A percentile compares a stretch with the other conserved stretches of the same genome.
Conservation (phyloP, 768 basidiomycete genomes). For the Amanita jacksonii region DNA sequence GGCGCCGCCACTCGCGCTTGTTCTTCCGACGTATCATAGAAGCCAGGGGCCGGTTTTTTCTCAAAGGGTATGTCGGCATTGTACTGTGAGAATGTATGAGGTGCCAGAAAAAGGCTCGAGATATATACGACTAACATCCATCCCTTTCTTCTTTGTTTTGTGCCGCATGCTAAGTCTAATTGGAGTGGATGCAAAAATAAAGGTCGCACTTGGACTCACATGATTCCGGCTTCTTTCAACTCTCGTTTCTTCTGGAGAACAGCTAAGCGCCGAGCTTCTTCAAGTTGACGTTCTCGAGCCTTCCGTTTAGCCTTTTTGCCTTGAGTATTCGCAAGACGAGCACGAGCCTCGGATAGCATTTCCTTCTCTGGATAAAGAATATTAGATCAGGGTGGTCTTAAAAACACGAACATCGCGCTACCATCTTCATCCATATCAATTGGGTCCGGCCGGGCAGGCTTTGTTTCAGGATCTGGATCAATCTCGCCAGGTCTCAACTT, state of each 20-base stretch:
- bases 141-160: constrained; percentile 93
- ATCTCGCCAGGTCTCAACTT: constrained; percentile 91
- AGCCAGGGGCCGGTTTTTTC: constrained; percentile 90
- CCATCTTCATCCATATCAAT: constrained; percentile 99
- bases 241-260: constrained; percentile 97
- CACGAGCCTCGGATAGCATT: constrained; percentile 98
- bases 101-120: neutral
- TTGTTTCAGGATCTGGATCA: constrained; percentile 97
- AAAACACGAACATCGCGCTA: constrained; percentile 22
- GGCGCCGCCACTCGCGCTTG: constrained; percentile 80
- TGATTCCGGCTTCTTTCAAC: constrained; percentile 95
- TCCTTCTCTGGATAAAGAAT: constrained; percentile 70
- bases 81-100: constrained; percentile 44
- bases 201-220: constrained; percentile 39
- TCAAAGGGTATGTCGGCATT: constrained; percentile 99
- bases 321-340: constrained; percentile 96
- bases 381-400: neutral
- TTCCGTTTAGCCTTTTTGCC: constrained; percentile 99
- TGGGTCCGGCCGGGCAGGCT: constrained; percentile 95
- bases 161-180: constrained; percentile 61
- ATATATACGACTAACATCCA: constrained; percentile 63
- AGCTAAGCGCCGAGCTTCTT: constrained; percentile 90
- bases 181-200: neutral
- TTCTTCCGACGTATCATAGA: constrained; percentile 95
- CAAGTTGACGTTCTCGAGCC: constrained; percentile 92